phyloP scores from a whole-genome alignment of 805 yeast species.

The Tetrapisispora nanseiensis region DNA sequence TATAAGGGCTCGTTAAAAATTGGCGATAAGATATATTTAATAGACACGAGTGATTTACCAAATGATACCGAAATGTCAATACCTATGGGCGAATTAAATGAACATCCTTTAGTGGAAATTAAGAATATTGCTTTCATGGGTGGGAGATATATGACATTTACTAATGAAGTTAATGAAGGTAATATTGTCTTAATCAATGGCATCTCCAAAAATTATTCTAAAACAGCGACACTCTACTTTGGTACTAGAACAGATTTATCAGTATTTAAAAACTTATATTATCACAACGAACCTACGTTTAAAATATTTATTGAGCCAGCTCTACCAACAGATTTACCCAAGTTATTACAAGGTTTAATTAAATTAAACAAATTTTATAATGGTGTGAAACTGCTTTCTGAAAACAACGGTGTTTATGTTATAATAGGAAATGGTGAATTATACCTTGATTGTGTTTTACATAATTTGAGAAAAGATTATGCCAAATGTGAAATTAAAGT shows the following conservation, averaged over 20 bases:
- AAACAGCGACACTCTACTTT: conserved; percentile 47
- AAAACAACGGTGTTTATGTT: conserved; percentile 82
- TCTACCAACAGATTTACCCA: conserved; percentile 69
- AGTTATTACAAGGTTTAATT: conserved; percentile 59
- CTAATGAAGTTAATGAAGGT: conserved; percentile 50
- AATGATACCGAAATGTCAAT: conserved; percentile 15
- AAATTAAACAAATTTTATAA: conserved; percentile 53
- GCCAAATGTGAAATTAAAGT: conserved; percentile 64
- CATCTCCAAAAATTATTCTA: conserved; percentile 44
- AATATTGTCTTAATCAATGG: conserved; percentile 62
- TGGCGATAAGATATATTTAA: conserved; percentile 40
- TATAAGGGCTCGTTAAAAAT: conserved; percentile 46
- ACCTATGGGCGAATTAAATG: conserved; percentile 39
- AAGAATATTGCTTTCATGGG: conserved; percentile 42
- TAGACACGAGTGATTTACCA: conserved; percentile 32
- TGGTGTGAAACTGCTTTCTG: conserved; percentile 59
- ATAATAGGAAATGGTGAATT: conserved; percentile 80
- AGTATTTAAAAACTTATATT: conserved; percentile 30
- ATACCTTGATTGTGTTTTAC: conserved; percentile 72
- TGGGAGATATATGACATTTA: conserved; percentile 57
- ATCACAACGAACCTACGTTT: conserved; percentile 48
- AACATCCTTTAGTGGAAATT: conserved; percentile 31
- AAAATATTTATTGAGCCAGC: conserved; percentile 79
- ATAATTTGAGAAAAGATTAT: conserved; percentile 59
- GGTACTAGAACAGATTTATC: conserved; percentile 34